Evolutionary conservation across 805 yeast genomes (phyloP).

Genomic region (Phaffomyces opuntiae): DNA sequence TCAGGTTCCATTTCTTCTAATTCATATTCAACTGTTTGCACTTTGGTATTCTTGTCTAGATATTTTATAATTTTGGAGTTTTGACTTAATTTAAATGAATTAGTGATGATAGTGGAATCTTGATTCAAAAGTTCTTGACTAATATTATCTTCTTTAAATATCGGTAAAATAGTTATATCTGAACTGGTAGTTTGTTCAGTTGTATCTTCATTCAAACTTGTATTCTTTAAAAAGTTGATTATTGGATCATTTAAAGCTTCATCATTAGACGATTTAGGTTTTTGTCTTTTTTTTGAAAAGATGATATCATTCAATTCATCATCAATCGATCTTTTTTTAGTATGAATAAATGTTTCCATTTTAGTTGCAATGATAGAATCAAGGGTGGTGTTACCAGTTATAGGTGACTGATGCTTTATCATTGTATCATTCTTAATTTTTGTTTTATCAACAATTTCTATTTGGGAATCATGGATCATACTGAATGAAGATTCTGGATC

Average conservation of each 20-base stretch:
- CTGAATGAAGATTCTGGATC: too few relatives aligned
- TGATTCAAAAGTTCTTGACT: neutral
- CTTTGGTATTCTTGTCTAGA: neutral
- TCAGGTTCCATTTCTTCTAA: constrained; percentile 12
- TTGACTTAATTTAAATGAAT: constrained; percentile 3
- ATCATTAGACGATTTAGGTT: neutral
- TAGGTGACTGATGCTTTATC: neutral
- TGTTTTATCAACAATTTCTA: neutral
- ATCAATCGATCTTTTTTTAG: constrained; percentile 10
- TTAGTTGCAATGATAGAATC: constrained; percentile 2
- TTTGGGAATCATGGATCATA: neutral
- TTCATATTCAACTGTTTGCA: constrained; percentile 13
- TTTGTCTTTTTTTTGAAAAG: constrained; percentile 1
- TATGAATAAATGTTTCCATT: constrained; percentile 4
- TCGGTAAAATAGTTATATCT: neutral
- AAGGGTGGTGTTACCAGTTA: neutral
- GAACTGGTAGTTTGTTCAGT: too few relatives aligned
- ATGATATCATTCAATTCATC: constrained; percentile 16
- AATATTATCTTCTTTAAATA: neutral
- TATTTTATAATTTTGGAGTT: neutral
- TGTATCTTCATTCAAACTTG: neutral
- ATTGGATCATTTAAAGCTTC: neutral
- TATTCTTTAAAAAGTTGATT: neutral
- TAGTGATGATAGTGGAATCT: constrained; percentile 1
- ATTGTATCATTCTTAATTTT: neutral